Evolutionary conservation across 1,139 yeast genomes (phyloP), one percentile per base, ranked within the genome.

Genomic region (Entelexis sorbosivorans): DNA sequence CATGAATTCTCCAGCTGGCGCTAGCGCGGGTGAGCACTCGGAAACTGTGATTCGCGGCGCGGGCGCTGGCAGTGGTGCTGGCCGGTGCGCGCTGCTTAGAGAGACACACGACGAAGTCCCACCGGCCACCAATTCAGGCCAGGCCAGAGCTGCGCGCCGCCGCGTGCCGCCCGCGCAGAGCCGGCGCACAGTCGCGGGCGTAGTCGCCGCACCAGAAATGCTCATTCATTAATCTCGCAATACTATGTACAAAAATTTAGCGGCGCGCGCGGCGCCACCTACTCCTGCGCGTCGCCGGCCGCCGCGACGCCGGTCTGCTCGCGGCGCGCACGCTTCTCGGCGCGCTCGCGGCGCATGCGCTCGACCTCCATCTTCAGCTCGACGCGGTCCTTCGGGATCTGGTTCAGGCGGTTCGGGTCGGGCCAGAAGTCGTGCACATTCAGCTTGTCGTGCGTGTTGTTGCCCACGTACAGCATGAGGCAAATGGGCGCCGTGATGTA

Each of bases 341-440:
- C 63, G 54, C 91, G 74, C 50, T 81, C 94, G 58, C 78, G 75
- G 64, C 79, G 78, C 74, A 88, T 82, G 63, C 96, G 76, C 19
- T 95, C 95, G 44, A 88, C 72, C 66, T 89, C 97, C 0, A 94
- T 91, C 63, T 85, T 82, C 57, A 88, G 86, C 64, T 89, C 96
- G 61, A 83, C 86, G 10, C 89, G 89, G 64, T 88, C 96, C 64
- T 87, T 89, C 3, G 96, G 97, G 36, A 89, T 81, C 67, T 84
- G 83, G 64, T 88, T 87, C 60, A 87, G 74, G 2, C 96, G 82
- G 35, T 84, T 83, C 38, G 96, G 96, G 66, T 88, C 96, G 1
- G 97, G 97, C 95, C 95, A 87, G 68, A 86, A 88, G 17, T 95
- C 95, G n/a, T 95, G 94, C 51, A 88, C 80, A 64, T 87, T 86